Evolutionary conservation across 768 basidiomycete genomes (phyloP).

Genomic region (Hypsizygus marmoreus): DNA sequence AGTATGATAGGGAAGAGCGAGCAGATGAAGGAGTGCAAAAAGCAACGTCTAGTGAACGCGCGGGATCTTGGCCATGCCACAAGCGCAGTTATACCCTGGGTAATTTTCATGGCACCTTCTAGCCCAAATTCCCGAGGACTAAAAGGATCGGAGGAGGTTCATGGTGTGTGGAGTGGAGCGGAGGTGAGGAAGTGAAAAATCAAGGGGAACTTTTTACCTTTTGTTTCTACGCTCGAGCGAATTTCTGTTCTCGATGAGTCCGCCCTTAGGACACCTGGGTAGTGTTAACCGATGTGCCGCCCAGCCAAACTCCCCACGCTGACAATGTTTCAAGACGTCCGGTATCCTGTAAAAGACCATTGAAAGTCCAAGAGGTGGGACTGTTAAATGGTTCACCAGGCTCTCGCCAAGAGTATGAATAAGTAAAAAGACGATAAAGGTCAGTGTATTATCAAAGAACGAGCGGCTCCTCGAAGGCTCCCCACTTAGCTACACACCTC

Average conservation of each 20-base stretch:
- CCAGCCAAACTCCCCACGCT: slow-evolving; percentile 84
- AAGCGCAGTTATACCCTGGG: slow-evolving; percentile 81
- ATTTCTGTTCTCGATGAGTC: slow-evolving; percentile 81
- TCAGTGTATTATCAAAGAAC: slow-evolving; percentile 87
- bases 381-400: slow-evolving; percentile 67
- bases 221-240: slow-evolving; percentile 78
- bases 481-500: slow-evolving; percentile 82
- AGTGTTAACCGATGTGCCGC: slow-evolving; percentile 82
- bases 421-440: slow-evolving; percentile 81
- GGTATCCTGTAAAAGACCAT: slow-evolving; percentile 69
- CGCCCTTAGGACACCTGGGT: slow-evolving; percentile 81
- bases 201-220: slow-evolving; percentile 80
- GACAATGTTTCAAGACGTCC: slow-evolving; percentile 75
- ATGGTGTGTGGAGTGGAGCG: slow-evolving; percentile 81
- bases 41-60: slow-evolving; percentile 79
- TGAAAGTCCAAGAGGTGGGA: slow-evolving; percentile 70
- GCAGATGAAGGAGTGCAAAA: slow-evolving; percentile 16
- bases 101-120: slow-evolving; percentile 81
- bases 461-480: slow-evolving; percentile 76
- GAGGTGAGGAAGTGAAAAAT: slow-evolving; percentile 82
- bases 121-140: slow-evolving; percentile 76
- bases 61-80: slow-evolving; percentile 82
- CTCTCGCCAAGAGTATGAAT: slow-evolving; percentile 76
- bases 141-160: slow-evolving; percentile 85
- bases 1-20: slow-evolving; percentile 14